Conservation (phyloP, 2,329 filamentous ascomycete genomes). For the Neocucurbitaria cava region DNA sequence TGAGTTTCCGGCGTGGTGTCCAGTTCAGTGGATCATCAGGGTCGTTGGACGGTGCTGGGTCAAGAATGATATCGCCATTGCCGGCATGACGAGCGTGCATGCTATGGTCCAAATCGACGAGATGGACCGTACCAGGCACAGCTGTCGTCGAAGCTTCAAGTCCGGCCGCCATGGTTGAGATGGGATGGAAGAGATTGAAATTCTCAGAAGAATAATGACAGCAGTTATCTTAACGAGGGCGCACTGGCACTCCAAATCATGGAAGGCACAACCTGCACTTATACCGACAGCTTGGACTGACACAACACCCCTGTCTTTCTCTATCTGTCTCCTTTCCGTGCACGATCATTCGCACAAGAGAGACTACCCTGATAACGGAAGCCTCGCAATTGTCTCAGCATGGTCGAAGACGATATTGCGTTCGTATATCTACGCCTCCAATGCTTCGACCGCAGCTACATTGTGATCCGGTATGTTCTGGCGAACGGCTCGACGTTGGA, state of each 20-base stretch:
- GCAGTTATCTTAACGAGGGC: neutral
- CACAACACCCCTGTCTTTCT: neutral
- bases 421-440: neutral
- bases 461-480: conserved; percentile 1
- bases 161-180: conserved; percentile 8
- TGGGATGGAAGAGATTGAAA: neutral
- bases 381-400: neutral
- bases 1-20: conserved; percentile 36
- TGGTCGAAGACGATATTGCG: neutral
- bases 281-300: neutral
- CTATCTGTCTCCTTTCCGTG: neutral
- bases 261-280: neutral
- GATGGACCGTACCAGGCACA: conserved; percentile 52
- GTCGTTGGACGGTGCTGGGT: conserved; percentile 46
- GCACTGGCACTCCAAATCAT: too few relatives aligned
- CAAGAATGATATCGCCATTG: conserved; percentile 51
- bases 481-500: conserved; percentile 1
- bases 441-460: neutral
- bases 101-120: conserved; percentile 51
- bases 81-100: conserved; percentile 47
- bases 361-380: neutral
- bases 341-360: too few relatives aligned
- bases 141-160: neutral
- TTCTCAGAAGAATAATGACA: neutral
- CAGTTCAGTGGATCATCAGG: conserved; percentile 48